A percentile compares a stretch with the other conserved stretches of the same genome.
These are phyloP conservation scores for Sporothrix dimorphospora DNA, from an alignment of 2,329 filamentous ascomycete species.

Conservation along the genomic window DNA sequence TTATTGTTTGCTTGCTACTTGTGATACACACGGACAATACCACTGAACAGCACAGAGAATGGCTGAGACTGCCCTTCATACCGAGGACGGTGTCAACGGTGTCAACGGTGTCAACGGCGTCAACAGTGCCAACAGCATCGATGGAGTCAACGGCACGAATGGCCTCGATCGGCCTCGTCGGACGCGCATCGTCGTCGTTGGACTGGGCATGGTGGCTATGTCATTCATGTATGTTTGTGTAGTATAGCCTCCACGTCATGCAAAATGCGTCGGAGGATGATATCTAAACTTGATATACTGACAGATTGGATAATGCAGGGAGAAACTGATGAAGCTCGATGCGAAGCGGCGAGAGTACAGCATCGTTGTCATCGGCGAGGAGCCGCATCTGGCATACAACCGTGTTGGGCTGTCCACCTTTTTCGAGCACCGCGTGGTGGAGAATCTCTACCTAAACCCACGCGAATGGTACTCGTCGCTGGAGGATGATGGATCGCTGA, in stretches of 20 bases:
- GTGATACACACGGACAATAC: too few species aligned
- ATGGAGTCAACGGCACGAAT: not conserved
- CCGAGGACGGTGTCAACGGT: too few species aligned
- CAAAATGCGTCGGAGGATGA: not conserved
- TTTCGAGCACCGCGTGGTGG: conserved; percentile 82
- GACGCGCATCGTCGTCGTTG: conserved; percentile 67
- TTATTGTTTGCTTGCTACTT: too few species aligned
- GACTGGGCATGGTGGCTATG: conserved; percentile 89
- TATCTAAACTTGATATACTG: not conserved
- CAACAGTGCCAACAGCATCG: not conserved
- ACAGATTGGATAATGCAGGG: conserved; percentile 53
- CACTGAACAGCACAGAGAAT: not conserved
- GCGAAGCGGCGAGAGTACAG: conserved; percentile 75
- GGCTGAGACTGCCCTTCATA: too few species aligned
- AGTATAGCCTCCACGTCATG: not conserved
- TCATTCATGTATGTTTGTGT: conserved; percentile 69
- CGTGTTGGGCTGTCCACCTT: conserved; percentile 86
- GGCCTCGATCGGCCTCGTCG: not conserved
- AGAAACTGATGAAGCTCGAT: conserved; percentile 87
- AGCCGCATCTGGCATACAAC: conserved; percentile 87
- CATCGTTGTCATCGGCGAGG: conserved; percentile 84
- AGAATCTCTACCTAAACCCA: conserved; percentile 87
- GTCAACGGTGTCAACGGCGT: not conserved
- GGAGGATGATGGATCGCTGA: conserved; percentile 68
- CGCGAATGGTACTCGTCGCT: conserved; percentile 74